Evolutionary conservation across 352 stramenopile genomes (phyloP), one percentile per base, ranked within the genome.

Genomic region (Globisporangium paddicum): DNA sequence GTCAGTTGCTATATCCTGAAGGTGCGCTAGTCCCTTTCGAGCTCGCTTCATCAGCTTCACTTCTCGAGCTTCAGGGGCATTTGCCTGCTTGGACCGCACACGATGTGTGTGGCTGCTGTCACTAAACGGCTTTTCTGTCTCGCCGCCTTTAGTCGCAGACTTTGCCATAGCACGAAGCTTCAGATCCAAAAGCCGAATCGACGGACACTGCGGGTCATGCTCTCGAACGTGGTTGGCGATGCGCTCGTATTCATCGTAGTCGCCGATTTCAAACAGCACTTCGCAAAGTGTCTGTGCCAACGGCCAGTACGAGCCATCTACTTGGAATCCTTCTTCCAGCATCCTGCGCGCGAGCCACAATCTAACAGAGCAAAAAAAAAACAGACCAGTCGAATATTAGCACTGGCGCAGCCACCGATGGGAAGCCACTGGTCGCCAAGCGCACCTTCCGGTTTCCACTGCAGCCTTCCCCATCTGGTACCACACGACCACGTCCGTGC

Each of bases 401-500:
- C 21, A 13, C 19, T 25, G 14, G n/a, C 40, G 3, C 32, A 58
- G n/a, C n/a, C 6, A 47, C 21, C 40, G 5, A 10, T 2, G 21
- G n/a, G 18, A 30, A 18, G 23, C 25, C 16, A 55, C 7, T 21
- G 21, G 57, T 68, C 4, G 63, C 28, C 16, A 9, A 28, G 55
- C 55, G 55, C 38, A 82, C 67, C 82, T 79, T 16, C 76, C 78
- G 8, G 76, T 92, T 34, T 79, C 77, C 7, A 89, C 45, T 2
- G 82, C 79, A 1, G 76, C 69, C 19, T 71, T 75, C 5, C 68
- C 79, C 77, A 90, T 83, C 37, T 92, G 74, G 56, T 67, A 81
- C 82, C 82, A 92, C 28, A 92, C 80, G 9, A 89, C 63, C n/a
- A 87, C 82, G 60, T 92, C 82, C 18, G 82, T 87, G 2, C 62